Percentiles rank a stretch among this genome's conserved stretches.
phyloP scores from a whole-genome alignment of 2,329 filamentous ascomycete genomes.

The Calonectria henricotiae region DNA sequence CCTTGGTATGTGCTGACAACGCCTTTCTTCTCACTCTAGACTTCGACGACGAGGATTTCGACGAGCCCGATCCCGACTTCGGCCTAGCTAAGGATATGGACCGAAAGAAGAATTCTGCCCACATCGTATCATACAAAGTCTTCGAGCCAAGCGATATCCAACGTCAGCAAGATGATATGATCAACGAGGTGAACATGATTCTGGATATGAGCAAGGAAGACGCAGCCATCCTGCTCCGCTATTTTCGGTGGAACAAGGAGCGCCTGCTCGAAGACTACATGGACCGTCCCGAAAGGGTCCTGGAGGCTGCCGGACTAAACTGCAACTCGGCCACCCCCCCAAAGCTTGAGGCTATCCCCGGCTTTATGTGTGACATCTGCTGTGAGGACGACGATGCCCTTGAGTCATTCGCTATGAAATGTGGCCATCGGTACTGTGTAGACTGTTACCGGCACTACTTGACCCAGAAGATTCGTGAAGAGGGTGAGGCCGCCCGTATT shows the following conservation, averaged over 20 bases:
- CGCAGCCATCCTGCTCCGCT: conserved; percentile 89
- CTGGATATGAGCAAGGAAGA: conserved; percentile 91
- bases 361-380: conserved; percentile 95
- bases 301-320: conserved; percentile 89
- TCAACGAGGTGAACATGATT: conserved; percentile 92
- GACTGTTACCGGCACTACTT: conserved; percentile 95
- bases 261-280: conserved; percentile 96
- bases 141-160: conserved; percentile 87
- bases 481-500: conserved; percentile 95
- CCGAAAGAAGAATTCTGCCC: conserved; percentile 81
- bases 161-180: conserved; percentile 86
- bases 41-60: conserved; percentile 73
- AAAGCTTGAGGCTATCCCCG: conserved; percentile 79
- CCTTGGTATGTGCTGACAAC: conserved; percentile 39
- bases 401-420: conserved; percentile 93
- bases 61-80: conserved; percentile 71
- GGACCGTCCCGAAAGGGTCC: conserved; percentile 84
- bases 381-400: conserved; percentile 88
- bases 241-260: conserved; percentile 97
- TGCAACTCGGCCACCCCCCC: conserved; percentile 75
- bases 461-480: conserved; percentile 92
- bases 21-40: conserved; percentile 59
- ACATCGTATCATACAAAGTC: conserved; percentile 89
- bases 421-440: conserved; percentile 93
- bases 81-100: conserved; percentile 75